These are phyloP conservation scores for Pigoraptor vietnamica DNA, from an alignment of 78 protist species.

Conservation along the genomic window DNA sequence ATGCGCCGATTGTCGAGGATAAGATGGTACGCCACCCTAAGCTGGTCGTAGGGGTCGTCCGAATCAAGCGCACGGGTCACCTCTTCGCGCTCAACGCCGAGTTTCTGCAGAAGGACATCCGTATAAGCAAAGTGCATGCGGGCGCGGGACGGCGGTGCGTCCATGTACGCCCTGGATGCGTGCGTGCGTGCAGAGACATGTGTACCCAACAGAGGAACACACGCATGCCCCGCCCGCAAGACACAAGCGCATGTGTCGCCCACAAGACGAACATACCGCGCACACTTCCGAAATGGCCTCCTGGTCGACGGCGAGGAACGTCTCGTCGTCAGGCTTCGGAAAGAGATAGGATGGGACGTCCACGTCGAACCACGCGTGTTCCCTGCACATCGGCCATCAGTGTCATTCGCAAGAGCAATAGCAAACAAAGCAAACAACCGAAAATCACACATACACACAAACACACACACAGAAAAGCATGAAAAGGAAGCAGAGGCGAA, in stretches of 20 bases:
- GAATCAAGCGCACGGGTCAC: not conserved
- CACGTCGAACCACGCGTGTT: not conserved
- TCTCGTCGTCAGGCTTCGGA: not conserved
- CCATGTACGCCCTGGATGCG: too few relatives aligned
- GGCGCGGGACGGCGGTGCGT: not conserved
- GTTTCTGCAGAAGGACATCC: not conserved
- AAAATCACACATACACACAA: slow-evolving; percentile 43
- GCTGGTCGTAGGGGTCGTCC: not conserved
- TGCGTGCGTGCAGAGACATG: too few relatives aligned
- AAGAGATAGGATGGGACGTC: not conserved
- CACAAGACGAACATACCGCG: not conserved
- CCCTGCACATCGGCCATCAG: not conserved
- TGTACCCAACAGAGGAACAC: not conserved
- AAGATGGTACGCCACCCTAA: slow-evolving; percentile 7
- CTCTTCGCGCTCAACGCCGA: not conserved
- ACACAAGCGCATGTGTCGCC: not conserved
- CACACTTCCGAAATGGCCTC: not conserved
- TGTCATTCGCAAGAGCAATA: too few relatives aligned
- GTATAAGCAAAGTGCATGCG: not conserved
- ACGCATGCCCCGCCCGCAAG: not conserved
- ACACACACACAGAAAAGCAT: slow-evolving; percentile 79
- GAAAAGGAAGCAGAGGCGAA: slow-evolving; percentile 12
- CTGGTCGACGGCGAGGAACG: not conserved
- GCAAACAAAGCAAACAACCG: not conserved
- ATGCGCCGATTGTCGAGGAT: not conserved